These are phyloP conservation scores for Cladophialophora carrionii DNA, from an alignment of 2,329 filamentous ascomycete genomes.

Conservation along the genomic window DNA sequence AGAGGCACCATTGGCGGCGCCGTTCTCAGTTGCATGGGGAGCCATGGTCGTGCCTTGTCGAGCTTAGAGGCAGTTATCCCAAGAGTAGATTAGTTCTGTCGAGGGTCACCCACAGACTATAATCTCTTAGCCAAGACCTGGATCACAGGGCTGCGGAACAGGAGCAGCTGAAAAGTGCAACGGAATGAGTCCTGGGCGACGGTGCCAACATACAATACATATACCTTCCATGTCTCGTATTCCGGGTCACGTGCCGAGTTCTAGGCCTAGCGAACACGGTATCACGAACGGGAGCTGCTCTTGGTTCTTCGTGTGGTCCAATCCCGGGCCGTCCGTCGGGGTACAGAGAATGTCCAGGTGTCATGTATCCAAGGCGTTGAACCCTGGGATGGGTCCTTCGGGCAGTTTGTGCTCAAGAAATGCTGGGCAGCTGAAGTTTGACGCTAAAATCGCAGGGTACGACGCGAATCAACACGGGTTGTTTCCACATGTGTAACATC, in stretches of 20 bases:
- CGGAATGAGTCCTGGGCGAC: background rate
- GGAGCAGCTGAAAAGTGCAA: background rate
- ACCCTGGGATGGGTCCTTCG: too few species aligned
- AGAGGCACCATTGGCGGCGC: slow-evolving; percentile 7
- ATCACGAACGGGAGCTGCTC: background rate
- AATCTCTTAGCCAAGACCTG: background rate
- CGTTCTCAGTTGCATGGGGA: slow-evolving; percentile 21
- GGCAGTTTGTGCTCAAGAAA: background rate
- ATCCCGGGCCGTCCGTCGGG: background rate
- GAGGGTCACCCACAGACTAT: background rate
- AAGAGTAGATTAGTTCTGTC: background rate
- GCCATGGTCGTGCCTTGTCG: slow-evolving; percentile 13
- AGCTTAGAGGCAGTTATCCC: background rate
- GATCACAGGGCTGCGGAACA: background rate
- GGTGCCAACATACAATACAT: background rate
- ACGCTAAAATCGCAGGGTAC: background rate
- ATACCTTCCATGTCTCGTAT: slow-evolving; percentile 4
- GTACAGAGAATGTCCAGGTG: background rate
- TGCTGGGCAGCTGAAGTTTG: background rate
- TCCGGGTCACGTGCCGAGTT: slow-evolving; percentile 1
- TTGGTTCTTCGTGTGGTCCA: background rate
- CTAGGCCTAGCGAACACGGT: background rate
- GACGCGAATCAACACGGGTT: background rate
- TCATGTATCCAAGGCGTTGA: background rate
- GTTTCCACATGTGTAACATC: background rate